Conservation (phyloP, 2,329 filamentous ascomycete species). For the Peltaster fructicola region DNA sequence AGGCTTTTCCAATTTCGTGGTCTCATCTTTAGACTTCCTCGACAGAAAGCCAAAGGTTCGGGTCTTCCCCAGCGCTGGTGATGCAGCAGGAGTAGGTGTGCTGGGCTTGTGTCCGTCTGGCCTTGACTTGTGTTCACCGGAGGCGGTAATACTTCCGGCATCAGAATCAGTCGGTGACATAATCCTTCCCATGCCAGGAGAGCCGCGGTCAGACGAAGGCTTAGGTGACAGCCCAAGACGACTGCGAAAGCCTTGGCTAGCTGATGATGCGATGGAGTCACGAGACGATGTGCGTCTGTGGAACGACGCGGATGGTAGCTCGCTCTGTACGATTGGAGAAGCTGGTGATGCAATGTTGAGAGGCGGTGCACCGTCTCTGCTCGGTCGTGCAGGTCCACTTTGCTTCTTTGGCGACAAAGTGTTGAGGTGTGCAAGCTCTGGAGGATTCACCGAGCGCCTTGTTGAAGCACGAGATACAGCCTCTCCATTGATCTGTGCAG, state of each 20-base stretch:
- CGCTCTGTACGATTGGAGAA: constrained; percentile 39
- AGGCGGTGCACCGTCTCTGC: constrained; percentile 27
- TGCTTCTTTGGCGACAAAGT: constrained; percentile 32
- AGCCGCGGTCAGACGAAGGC: constrained; percentile 15
- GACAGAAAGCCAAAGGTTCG: constrained; percentile 64
- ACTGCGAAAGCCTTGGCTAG: constrained; percentile 21
- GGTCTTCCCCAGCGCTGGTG: constrained; percentile 40
- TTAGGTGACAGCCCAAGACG: constrained; percentile 20
- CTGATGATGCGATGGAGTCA: constrained; percentile 22
- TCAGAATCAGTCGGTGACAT: too few relatives aligned
- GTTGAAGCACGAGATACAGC: too few relatives aligned
- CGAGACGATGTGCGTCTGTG: constrained; percentile 35
- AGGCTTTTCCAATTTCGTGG: constrained; percentile 37
- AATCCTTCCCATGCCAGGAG: constrained; percentile 16
- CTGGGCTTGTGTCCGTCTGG: too few relatives aligned
- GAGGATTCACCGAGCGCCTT: too few relatives aligned
- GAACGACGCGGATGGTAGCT: constrained; percentile 30
- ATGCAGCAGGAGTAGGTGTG: constrained; percentile 17
- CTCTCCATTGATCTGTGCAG: too few relatives aligned
- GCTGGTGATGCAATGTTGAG: constrained; percentile 27
- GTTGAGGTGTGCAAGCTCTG: constrained; percentile 33
- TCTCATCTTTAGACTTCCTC: constrained; percentile 48
- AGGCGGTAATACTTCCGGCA: too few relatives aligned
- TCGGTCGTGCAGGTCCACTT: constrained; percentile 20
- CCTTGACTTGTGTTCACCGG: too few relatives aligned